These are phyloP conservation scores for Aspergillus sclerotiicarbonarius DNA, from an alignment of 495 filamentous ascomycete genomes.

Conservation along the genomic window DNA sequence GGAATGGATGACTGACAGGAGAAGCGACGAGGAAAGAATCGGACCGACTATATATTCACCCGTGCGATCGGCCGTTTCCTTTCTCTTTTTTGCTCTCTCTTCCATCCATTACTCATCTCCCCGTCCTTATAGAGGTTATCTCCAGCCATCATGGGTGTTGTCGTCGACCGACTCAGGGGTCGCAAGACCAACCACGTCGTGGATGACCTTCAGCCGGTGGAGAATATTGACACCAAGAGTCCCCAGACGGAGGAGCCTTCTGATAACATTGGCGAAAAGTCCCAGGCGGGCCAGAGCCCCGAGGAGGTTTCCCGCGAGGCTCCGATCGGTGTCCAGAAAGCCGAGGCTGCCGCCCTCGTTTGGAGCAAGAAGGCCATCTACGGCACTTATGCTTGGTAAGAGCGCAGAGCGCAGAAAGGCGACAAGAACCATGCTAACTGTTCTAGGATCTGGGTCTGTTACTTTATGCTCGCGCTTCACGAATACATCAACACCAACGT, in stretches of 20 bases:
- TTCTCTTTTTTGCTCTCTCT: neutral
- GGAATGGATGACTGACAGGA: neutral
- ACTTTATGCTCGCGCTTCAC: conserved; percentile 43
- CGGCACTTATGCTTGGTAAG: conserved; percentile 38
- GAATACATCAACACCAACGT: conserved; percentile 31
- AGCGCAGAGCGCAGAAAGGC: neutral
- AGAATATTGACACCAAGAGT: neutral
- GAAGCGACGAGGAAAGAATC: neutral
- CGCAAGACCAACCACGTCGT: conserved; percentile 7
- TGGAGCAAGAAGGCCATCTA: conserved; percentile 38
- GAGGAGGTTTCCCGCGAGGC: conserved; percentile 30
- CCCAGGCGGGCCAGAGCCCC: conserved; percentile 24
- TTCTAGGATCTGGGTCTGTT: conserved; percentile 43
- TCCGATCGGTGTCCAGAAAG: conserved; percentile 41
- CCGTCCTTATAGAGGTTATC: neutral
- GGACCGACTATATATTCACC: neutral
- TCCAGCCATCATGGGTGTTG: conserved; percentile 1
- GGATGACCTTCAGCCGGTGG: neutral
- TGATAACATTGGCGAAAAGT: conserved; percentile 25
- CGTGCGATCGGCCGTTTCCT: neutral
- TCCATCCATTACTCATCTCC: neutral
- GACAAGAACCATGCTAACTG: neutral
- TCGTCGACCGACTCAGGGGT: conserved; percentile 2
- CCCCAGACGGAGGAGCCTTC: neutral
- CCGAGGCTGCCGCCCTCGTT: conserved; percentile 39